A percentile compares a stretch with the other conserved stretches of the same genome.
Evolutionary conservation across 192 early-diverging fungal genomes (phyloP).

Genomic region (Phycomyces nitens): DNA sequence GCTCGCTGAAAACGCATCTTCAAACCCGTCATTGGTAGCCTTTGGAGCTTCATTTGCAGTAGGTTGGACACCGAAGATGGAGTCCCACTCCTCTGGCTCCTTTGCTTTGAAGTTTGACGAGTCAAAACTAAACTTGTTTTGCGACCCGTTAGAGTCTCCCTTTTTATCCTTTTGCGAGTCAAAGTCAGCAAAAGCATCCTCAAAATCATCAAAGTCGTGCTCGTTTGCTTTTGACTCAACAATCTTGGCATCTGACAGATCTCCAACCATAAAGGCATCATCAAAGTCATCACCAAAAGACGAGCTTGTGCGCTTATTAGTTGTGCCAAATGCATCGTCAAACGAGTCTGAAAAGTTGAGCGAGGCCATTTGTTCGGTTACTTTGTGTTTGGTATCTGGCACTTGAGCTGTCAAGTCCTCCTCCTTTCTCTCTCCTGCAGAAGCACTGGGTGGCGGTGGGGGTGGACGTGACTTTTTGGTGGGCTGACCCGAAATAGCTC

Average conservation of each 20-base stretch:
- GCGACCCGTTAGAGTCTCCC: neutral
- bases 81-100: conserved; percentile 25
- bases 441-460: conserved; percentile 10
- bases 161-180: conserved; percentile 2
- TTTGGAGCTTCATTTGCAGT: neutral
- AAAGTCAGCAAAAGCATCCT: conserved; percentile 24
- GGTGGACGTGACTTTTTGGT: conserved; percentile 10
- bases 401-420: neutral
- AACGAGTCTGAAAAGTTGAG: conserved; percentile 18
- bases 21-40: neutral
- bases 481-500: neutral
- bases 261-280: conserved; percentile 8
- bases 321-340: conserved; percentile 27
- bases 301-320: neutral
- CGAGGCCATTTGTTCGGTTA: neutral
- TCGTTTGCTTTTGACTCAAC: conserved; percentile 1
- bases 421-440: neutral
- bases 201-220: conserved; percentile 25
- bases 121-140: neutral
- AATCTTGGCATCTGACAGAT: conserved; percentile 11
- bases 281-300: conserved; percentile 12
- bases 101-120: neutral
- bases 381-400: neutral
- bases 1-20: conserved; percentile 25
- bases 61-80: conserved; percentile 14